Evolutionary conservation across 2,329 filamentous ascomycete genomes (phyloP), one percentile per base, ranked within the genome.

Genomic region (Sclerotiophoma versabilis): DNA sequence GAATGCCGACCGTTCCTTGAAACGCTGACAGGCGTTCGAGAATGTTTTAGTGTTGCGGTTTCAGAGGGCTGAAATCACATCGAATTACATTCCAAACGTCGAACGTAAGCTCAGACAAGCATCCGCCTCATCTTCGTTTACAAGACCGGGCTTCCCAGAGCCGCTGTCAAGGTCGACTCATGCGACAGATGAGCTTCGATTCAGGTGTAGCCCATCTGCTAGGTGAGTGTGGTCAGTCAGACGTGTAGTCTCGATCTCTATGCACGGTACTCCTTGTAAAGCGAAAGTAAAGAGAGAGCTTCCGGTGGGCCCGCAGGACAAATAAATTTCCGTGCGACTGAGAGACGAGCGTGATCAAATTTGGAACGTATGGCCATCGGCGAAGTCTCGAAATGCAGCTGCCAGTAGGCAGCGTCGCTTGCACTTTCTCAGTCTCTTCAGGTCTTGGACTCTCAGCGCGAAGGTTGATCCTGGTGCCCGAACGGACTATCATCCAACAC

Each of bases 21-120:
- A 65, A 65, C 62, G 39, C 53, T 61, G 59, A 63, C 56, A 60
- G 50, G 20, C 46, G 46, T 58, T 64, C 47, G 58, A 64, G 55
- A 59, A 58, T 54, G 42, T 57, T 62, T 54, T 49, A 45, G 51
- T 37, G 17, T 45, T n/a, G 26, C 33, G n/a, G 51, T 54, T 45
- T 45, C 51, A 49, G 29, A 45, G 32, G 30, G 43, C 43, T 37
- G 43, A 53, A 34, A 41, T 22, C 44, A 29, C 27, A 9, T 45
- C 23, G 29, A 44, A 39, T 19, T 32, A 26, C 33, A 49, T 23
- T 34, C 34, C 45, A 51, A 57, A 49, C 39, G 30, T 52, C 20
- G 27, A 33, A 49, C 44, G 32, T 30, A 48, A 41, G 37, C 49
- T 54, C 43, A 49, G 32, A 57, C 54, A 53, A 42, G 49, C 44